Percentiles rank a stretch among this genome's conserved stretches.
phyloP scores from a whole-genome alignment of 2,329 filamentous ascomycete species.

The Ilyonectria destructans region DNA sequence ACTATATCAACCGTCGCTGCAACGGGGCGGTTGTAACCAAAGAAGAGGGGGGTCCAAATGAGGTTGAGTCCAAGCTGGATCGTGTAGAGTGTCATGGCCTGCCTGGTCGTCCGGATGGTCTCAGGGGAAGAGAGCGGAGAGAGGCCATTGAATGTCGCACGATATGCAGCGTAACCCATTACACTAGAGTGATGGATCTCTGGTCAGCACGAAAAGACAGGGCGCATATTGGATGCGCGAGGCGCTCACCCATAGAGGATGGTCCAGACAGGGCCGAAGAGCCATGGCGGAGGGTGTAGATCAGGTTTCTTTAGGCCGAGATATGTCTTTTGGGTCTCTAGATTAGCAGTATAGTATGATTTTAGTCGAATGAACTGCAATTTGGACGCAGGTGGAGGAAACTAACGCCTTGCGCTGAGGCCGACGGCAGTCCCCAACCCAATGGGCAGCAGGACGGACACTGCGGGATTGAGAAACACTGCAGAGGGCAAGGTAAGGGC shows the following conservation, averaged over 20 bases:
- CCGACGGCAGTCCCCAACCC: constrained; percentile 82
- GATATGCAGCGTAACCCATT: constrained; percentile 93
- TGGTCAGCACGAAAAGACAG: background rate
- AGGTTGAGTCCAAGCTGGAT: constrained; percentile 90
- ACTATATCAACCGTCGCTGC: constrained; percentile 84
- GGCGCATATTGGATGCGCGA: background rate
- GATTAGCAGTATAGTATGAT: constrained; percentile 47
- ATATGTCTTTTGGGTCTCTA: constrained; percentile 75
- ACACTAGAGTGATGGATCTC: constrained; percentile 55
- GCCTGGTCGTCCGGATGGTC: constrained; percentile 73
- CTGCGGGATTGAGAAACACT: constrained; percentile 81
- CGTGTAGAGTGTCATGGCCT: constrained; percentile 86
- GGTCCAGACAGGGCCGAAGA: constrained; percentile 79
- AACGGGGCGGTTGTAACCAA: constrained; percentile 80
- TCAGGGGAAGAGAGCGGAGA: constrained; percentile 69
- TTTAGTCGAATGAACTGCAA: constrained; percentile 16
- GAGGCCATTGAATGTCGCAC: constrained; percentile 78
- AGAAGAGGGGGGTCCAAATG: constrained; percentile 95
- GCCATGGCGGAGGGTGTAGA: constrained; percentile 71
- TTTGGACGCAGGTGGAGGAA: background rate
- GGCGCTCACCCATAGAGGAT: constrained; percentile 70
- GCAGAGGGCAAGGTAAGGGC: constrained; percentile 81
- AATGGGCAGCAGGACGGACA: constrained; percentile 84
- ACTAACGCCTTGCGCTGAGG: constrained; percentile 76
- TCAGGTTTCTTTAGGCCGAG: constrained; percentile 78